Evolutionary conservation across 371 early-diverging fungal species (phyloP), one percentile per base, ranked within the genome.

Genomic region (Parasitella parasitica): DNA sequence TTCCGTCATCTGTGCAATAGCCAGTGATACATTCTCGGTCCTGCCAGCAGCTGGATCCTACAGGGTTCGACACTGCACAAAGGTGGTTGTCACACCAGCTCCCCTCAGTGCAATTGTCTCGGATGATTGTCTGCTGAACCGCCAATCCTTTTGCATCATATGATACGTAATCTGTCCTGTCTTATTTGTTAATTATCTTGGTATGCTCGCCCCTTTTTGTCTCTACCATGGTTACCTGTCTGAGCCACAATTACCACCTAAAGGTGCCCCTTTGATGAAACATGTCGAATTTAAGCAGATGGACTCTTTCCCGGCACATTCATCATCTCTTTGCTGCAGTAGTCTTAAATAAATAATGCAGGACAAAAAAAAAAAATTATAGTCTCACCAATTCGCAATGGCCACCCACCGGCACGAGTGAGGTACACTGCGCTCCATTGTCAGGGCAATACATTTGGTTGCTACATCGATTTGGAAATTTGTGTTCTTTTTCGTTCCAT

Each of bases 281-380:
- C 82, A 81, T 4, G 69, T 72, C 6, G 70, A 65, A 54, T 81
- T 81, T 4, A 81, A 39, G 52, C 82, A 81, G 20, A 81, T 78
- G 1, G 73, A 37, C 7, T 64, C 70, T 7, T 18, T 38, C 2
- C 77, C 78, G 1, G 59, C 27, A 56, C 82, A 78, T 59, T 81
- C 82, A 59, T 78, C 77, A 52, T 78, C 78, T 43, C 78, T 73
- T 73, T 77, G 74, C 80, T 79, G 57, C 28, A 32, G 32, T 32
- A 4, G 3, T 32, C 11, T 32, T 32, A 32, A 32, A 3, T 3
- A 32, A 8, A 32, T 8, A 32, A 32, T 3, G 32, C 32, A 32
- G 4, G 11, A 3, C 6, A 3, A 32, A 32, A 32, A 32, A 32
- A 32, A 32, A 32, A 32, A 32, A 32, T 8, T 6, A 32, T 38